Conservation (phyloP, 116 monocot species). For the Cymodocea nodosa region DNA sequence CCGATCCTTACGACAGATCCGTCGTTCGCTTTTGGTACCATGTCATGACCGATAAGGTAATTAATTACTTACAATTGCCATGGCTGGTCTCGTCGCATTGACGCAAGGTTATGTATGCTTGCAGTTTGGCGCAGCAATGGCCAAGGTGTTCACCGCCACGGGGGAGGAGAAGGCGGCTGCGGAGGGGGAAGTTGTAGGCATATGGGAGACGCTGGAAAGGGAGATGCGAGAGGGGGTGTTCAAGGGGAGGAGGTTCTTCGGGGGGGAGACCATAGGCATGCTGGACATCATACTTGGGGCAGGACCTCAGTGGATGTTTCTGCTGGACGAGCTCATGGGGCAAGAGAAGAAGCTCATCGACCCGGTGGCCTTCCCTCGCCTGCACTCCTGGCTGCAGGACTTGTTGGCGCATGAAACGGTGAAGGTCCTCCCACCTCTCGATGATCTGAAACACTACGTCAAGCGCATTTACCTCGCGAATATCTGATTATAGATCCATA, state of each 20-base stretch:
- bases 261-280: constrained; percentile 55
- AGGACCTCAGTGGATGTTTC: constrained; percentile 50
- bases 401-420: not conserved
- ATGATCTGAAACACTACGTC: not conserved
- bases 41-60: constrained; percentile 47
- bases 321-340: constrained; percentile 42
- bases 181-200: constrained; percentile 29
- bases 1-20: constrained; percentile 43
- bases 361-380: not conserved
- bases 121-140: constrained; percentile 44
- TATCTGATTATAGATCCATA: too few relatives aligned
- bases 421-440: not conserved
- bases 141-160: constrained; percentile 29
- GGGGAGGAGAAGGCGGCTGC: constrained; percentile 39
- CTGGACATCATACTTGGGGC: constrained; percentile 73
- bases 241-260: constrained; percentile 68
- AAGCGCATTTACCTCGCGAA: too few relatives aligned
- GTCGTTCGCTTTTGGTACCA: constrained; percentile 64
- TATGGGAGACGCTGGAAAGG: constrained; percentile 37
- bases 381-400: not conserved
- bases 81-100: too few relatives aligned
- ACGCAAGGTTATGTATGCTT: too few relatives aligned
- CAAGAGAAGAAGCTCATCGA: not conserved
- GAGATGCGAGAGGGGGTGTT: constrained; percentile 63
- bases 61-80: too few relatives aligned